Evolutionary conservation across 2,329 filamentous ascomycete genomes (phyloP), one percentile per base, ranked within the genome.

Genomic region (Ophiocordyceps sinensis): DNA sequence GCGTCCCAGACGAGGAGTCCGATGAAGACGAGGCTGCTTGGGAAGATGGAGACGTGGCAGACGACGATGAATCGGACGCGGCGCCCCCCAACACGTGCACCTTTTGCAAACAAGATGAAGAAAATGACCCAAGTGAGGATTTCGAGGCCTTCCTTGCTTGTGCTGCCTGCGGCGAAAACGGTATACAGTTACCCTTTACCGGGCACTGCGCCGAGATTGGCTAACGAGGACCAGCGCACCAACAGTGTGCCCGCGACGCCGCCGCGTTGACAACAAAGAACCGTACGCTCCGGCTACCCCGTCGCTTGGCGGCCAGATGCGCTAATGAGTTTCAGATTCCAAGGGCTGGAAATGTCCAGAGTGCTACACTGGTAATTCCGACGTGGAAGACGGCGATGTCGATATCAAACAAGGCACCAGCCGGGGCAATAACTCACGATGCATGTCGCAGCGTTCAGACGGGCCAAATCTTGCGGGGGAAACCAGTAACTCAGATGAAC

Each of bases 51-150:
- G 70, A 71, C 61, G 70, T 65, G 15, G 73, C 70, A 28, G 70
- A 69, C 43, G 77, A 70, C 11, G 77, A 79, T 30, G 68, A 70
- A 11, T 71, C 67, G 2, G 74, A 76, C 42, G 65, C 65, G 2
- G 71, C 67, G 36, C 65, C 67, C 14, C 45, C 57, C 40, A 65
- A 62, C 37, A 49, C 55, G 41, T 68, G 60, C 63, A 82, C 86
- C 48, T 93, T 89, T 53, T 95, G 88, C 63, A 78, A 79, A 43
- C 73, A 85, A 57, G 79, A 84, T 48, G 85, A 93, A 62, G 83
- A 91, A 41, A 71, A 89, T 47, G 85, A 89, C 51, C 84, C 85
- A 1, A 79, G 75, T 47, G 82, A 85, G 49, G 84, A 88, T 48
- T 91, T 81, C 52, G 86, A 91, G 59, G 70, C 80, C 44, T 86